phyloP scores from a whole-genome alignment of 176 grass and related monocot species.

The Hordeum vulgare region DNA sequence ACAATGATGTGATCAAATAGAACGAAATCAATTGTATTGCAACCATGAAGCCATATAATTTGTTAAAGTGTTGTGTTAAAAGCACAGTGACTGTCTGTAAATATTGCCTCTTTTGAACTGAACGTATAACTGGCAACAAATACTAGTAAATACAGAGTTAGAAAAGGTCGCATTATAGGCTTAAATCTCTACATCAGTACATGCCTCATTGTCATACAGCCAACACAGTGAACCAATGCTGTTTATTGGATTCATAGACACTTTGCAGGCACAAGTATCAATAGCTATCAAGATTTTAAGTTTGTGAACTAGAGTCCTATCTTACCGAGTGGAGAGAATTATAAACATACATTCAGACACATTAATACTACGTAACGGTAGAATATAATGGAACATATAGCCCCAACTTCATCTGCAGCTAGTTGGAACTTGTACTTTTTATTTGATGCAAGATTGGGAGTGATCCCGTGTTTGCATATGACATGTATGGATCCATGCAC shows the following conservation, averaged over 20 bases:
- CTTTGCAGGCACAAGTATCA: background rate
- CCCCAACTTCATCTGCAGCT: background rate
- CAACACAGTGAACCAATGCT: background rate
- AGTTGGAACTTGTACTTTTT: background rate
- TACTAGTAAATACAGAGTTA: background rate
- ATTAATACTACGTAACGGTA: background rate
- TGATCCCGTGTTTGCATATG: background rate
- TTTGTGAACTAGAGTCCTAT: background rate
- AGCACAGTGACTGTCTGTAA: background rate
- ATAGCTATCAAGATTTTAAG: background rate
- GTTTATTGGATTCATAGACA: background rate
- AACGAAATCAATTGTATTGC: background rate
- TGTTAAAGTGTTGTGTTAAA: background rate
- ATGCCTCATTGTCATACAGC: background rate
- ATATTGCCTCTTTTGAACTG: background rate
- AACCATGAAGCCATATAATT: background rate
- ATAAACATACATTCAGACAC: background rate
- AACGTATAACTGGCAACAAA: background rate
- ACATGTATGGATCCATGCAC: background rate
- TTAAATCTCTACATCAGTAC: background rate
- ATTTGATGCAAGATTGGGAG: background rate
- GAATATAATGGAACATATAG: background rate
- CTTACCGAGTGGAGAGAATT: background rate
- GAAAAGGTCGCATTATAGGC: background rate
- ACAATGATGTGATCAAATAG: constrained; percentile 1